These are phyloP conservation scores for Toxoplasma gondii DNA, from an alignment of 169 alveolate genomes.

Conservation along the genomic window DNA sequence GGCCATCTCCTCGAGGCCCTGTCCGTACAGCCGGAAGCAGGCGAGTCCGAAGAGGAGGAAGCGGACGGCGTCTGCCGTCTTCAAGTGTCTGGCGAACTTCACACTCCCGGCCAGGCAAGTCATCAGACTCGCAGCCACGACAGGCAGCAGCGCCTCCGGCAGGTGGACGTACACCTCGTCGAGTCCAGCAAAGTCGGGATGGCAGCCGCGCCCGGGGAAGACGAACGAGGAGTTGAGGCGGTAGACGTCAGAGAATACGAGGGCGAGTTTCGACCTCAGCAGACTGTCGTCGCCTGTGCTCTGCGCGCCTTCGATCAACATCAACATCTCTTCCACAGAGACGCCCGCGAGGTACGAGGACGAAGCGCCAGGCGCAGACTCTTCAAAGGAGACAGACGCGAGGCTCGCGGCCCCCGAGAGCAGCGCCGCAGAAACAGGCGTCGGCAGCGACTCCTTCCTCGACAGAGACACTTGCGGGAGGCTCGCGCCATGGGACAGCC, in stretches of 20 bases:
- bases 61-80: constrained; percentile 2
- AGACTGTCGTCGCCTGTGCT: constrained; percentile 37
- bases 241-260: constrained; percentile 29
- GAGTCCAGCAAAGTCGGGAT: constrained; percentile 37
- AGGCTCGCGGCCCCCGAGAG: neutral
- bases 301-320: constrained; percentile 31
- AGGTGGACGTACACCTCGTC: constrained; percentile 41
- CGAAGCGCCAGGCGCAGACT: neutral
- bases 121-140: neutral
- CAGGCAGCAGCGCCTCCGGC: constrained; percentile 43
- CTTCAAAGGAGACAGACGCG: neutral
- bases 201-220: constrained; percentile 41
- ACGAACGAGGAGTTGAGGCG: constrained; percentile 45
- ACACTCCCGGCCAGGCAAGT: neutral
- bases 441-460: neutral
- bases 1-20: neutral
- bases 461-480: neutral
- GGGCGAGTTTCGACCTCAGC: neutral
- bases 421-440: neutral
- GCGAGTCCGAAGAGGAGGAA: constrained; percentile 32
- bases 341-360: constrained; percentile 24
- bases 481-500: neutral
- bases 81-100: neutral
- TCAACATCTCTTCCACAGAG: constrained; percentile 35
- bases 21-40: constrained; percentile 37